Evolutionary conservation across 2,329 filamentous ascomycete genomes (phyloP).

Genomic region (Venturiaceae sp.): DNA sequence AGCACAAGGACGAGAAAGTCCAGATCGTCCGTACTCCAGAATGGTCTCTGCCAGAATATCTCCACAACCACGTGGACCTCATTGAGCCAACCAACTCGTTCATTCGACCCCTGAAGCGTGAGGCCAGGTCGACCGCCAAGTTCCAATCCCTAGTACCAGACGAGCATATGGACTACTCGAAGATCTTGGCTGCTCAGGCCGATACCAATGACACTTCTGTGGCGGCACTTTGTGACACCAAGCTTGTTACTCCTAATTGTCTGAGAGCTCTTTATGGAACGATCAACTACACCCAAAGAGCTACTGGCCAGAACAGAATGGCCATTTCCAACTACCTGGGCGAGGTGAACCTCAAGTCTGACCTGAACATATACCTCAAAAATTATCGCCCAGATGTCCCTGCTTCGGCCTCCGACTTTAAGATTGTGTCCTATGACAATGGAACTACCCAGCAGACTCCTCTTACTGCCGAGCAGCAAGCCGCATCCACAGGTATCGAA

Average conservation of each 20-base stretch:
- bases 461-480: background rate
- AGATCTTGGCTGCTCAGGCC: background rate
- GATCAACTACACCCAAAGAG: conserved; percentile 4
- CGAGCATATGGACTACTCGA: conserved; percentile 9
- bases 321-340: conserved; percentile 6
- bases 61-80: conserved; percentile 49
- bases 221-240: conserved; percentile 4
- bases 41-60: conserved; percentile 50
- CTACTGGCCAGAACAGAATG: conserved; percentile 5
- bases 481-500: background rate
- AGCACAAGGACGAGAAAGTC: conserved; percentile 42
- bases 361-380: background rate
- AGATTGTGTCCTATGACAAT: conserved; percentile 8
- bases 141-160: background rate
- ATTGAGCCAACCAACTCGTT: conserved; percentile 54
- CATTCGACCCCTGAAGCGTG: conserved; percentile 26
- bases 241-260: conserved; percentile 2
- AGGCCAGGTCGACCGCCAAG: conserved; percentile 4
- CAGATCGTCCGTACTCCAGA: conserved; percentile 39
- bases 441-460: conserved; percentile 5
- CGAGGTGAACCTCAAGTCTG: background rate
- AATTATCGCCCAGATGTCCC: conserved; percentile 8
- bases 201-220: background rate
- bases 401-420: background rate
- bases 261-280: conserved; percentile 3